A percentile compares a stretch with the other conserved stretches of the same genome.
Conservation (phyloP, 495 filamentous ascomycete genomes). For the Venustampulla echinocandica region DNA sequence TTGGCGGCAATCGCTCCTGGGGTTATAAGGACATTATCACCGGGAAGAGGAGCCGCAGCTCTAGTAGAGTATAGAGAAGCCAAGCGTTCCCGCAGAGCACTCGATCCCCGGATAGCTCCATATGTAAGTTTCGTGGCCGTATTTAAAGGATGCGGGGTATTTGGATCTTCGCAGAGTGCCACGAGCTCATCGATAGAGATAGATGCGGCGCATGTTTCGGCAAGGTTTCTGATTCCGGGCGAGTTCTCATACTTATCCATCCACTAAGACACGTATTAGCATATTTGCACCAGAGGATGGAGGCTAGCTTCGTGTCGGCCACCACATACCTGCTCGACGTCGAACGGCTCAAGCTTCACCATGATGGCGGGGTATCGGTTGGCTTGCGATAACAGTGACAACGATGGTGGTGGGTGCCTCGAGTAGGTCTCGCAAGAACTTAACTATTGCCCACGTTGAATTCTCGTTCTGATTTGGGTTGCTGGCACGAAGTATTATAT, state of each 20-base stretch:
- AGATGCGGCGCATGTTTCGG: constrained; percentile 79
- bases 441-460: too few species aligned
- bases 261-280: constrained; percentile 52
- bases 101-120: constrained; percentile 62
- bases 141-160: constrained; percentile 22
- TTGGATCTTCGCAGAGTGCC: constrained; percentile 46
- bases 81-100: constrained; percentile 52
- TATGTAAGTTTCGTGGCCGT: constrained; percentile 53
- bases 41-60: constrained; percentile 40
- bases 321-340: constrained; percentile 61
- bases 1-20: constrained; percentile 81
- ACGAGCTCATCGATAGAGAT: constrained; percentile 67
- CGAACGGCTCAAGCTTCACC: constrained; percentile 64
- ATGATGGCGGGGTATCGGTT: constrained; percentile 32
- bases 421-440: too few species aligned
- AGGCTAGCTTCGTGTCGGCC: neutral
- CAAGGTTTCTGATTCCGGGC: constrained; percentile 67
- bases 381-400: too few species aligned
- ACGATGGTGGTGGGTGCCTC: too few species aligned
- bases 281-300: neutral
- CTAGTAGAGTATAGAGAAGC: constrained; percentile 55
- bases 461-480: too few species aligned
- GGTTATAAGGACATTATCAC: constrained; percentile 66
- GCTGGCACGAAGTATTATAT: too few species aligned
- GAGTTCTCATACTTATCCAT: constrained; percentile 78